Conservation (phyloP, 2,329 filamentous ascomycete genomes). For the Trichoderma sp. region DNA sequence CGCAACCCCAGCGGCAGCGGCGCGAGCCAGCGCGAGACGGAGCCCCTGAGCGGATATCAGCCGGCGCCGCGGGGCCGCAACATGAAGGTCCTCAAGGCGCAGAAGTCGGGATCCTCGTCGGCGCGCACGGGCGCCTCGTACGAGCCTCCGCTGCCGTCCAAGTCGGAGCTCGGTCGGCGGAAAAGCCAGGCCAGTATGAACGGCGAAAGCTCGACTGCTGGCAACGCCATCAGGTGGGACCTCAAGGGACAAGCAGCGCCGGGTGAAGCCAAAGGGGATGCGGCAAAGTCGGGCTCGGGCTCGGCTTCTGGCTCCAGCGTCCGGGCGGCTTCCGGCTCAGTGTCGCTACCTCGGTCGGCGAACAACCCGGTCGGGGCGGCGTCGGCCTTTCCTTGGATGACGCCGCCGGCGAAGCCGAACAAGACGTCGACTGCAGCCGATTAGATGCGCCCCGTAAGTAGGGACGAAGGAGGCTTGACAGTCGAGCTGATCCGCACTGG, state of each 20-base stretch:
- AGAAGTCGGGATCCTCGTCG: slow-evolving; percentile 62
- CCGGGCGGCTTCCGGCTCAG: slow-evolving; percentile 39
- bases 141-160: slow-evolving; percentile 52
- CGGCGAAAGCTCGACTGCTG: slow-evolving; percentile 34
- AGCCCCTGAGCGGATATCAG: slow-evolving; percentile 67
- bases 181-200: slow-evolving; percentile 52
- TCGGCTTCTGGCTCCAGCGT: slow-evolving; percentile 26
- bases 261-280: background rate
- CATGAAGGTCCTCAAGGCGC: slow-evolving; percentile 89
- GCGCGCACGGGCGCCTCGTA: slow-evolving; percentile 55
- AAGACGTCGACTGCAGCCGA: slow-evolving; percentile 42
- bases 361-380: slow-evolving; percentile 86
- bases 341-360: slow-evolving; percentile 57
- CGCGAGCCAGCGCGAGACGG: slow-evolving; percentile 57
- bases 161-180: slow-evolving; percentile 54
- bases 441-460: background rate
- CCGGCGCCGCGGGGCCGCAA: slow-evolving; percentile 66
- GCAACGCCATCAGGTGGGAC: slow-evolving; percentile 53
- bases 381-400: slow-evolving; percentile 93
- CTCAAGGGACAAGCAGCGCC: slow-evolving; percentile 46
- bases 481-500: background rate
- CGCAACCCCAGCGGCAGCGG: slow-evolving; percentile 58
- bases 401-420: slow-evolving; percentile 47
- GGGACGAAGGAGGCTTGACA: background rate
- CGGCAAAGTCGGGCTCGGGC: slow-evolving; percentile 11